A percentile compares a stretch with the other conserved stretches of the same genome.
phyloP scores from a whole-genome alignment of 305 asterid genomes.

The Fraxinus greggii region DNA sequence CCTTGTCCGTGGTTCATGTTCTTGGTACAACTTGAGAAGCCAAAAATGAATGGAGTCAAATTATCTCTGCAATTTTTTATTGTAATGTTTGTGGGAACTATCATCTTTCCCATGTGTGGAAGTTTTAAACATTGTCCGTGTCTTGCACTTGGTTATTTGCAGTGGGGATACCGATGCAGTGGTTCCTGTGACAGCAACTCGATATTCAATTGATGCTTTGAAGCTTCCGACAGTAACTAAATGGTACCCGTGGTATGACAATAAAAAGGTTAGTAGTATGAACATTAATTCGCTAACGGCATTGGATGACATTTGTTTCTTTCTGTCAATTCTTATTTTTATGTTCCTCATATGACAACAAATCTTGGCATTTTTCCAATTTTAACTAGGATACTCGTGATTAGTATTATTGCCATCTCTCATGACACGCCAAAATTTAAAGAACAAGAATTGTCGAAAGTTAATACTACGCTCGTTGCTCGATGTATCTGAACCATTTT shows the following conservation, averaged over 20 bases:
- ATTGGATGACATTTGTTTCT: not conserved
- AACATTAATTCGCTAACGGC: not conserved
- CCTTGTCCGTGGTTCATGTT: not conserved
- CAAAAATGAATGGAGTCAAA: not conserved
- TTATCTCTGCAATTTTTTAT: not conserved
- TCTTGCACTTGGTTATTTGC: conserved; percentile 16
- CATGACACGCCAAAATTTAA: not conserved
- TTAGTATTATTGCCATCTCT: not conserved
- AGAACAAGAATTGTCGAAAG: not conserved
- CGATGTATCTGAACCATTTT: not conserved
- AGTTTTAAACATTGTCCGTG: not conserved
- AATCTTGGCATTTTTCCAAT: not conserved
- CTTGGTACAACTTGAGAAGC: not conserved
- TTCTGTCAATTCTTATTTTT: not conserved
- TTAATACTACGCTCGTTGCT: not conserved
- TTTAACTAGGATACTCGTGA: not conserved
- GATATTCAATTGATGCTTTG: conserved; percentile 82
- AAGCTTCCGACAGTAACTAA: conserved; percentile 73
- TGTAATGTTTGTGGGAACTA: not conserved
- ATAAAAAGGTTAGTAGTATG: conserved; percentile 49
- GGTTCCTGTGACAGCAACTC: conserved; percentile 91
- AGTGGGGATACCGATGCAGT: conserved; percentile 97
- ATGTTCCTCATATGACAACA: not conserved
- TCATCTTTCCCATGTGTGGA: not conserved
- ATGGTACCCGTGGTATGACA: conserved; percentile 95